These are phyloP conservation scores for Baorangia bicolor DNA, from an alignment of 768 basidiomycete genomes.

Conservation along the genomic window DNA sequence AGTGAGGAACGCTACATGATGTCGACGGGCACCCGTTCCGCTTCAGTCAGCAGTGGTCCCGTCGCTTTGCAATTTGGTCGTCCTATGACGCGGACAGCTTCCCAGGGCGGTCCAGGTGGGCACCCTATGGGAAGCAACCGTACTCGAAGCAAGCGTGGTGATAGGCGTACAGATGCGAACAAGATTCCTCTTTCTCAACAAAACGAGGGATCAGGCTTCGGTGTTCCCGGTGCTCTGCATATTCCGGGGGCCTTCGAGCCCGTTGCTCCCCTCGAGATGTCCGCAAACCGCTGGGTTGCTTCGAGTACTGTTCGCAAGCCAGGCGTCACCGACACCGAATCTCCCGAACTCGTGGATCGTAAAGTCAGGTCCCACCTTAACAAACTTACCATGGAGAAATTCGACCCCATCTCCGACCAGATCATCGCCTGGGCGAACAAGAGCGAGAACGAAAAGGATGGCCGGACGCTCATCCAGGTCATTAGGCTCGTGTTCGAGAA, in stretches of 20 bases:
- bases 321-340: slow-evolving; percentile 49
- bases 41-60: slow-evolving; percentile 54
- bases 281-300: slow-evolving; percentile 84
- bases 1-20: slow-evolving; percentile 68
- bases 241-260: slow-evolving; percentile 51
- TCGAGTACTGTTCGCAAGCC: slow-evolving; percentile 43
- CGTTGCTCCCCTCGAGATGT: slow-evolving; percentile 71
- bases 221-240: slow-evolving; percentile 29
- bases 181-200: slow-evolving; percentile 40
- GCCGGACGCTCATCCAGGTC: slow-evolving; percentile 92
- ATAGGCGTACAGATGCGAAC: slow-evolving; percentile 61
- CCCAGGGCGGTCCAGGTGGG: slow-evolving; percentile 57
- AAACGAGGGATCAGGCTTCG: slow-evolving; percentile 37
- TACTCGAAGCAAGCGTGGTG: slow-evolving; percentile 82
- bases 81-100: slow-evolving; percentile 69
- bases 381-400: slow-evolving; percentile 95
- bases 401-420: slow-evolving; percentile 93
- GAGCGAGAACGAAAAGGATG: slow-evolving; percentile 89
- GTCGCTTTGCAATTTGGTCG: slow-evolving; percentile 50
- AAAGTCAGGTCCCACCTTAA: slow-evolving; percentile 92
- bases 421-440: slow-evolving; percentile 96
- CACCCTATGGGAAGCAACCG: slow-evolving; percentile 53
- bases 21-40: slow-evolving; percentile 46
- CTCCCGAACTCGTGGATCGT: slow-evolving; percentile 85
- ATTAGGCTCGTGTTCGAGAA: slow-evolving; percentile 97